Conservation (phyloP, 345 rosid genomes). For the Hypericum perforatum region DNA sequence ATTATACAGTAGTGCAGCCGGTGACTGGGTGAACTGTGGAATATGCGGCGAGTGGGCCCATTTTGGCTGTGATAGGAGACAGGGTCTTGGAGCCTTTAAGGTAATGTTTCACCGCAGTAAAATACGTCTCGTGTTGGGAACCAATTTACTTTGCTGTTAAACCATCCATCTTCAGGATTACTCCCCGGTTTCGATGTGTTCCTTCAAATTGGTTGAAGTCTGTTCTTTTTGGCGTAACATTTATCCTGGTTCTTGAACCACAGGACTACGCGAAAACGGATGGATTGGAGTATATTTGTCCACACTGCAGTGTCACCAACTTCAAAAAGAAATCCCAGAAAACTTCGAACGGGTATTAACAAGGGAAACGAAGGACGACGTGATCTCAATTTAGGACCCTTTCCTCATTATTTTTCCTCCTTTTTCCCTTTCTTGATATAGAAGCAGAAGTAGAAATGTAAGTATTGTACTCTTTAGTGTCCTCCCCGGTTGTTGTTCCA, state of each 20-base stretch:
- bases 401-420: not conserved
- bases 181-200: not conserved
- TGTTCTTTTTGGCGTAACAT: conserved; percentile 1
- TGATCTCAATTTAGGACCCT: conserved; percentile 1
- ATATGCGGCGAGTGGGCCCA: conserved; percentile 99
- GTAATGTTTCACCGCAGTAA: conserved; percentile 20
- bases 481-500: conserved; percentile 31
- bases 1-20: conserved; percentile 88
- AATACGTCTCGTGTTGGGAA: too few relatives aligned
- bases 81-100: conserved; percentile 98
- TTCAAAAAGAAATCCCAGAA: conserved; percentile 87
- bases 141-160: not conserved
- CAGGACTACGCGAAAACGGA: conserved; percentile 99
- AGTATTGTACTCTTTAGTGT: conserved; percentile 23
- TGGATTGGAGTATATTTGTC: conserved; percentile 93
- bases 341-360: conserved; percentile 52
- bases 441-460: conserved; percentile 33
- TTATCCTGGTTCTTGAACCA: conserved; percentile 6
- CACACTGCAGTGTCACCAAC: conserved; percentile 80
- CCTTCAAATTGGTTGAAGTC: not conserved
- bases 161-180: not conserved
- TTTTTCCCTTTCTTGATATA: conserved; percentile 5
- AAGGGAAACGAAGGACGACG: conserved; percentile 9
- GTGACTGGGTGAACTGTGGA: conserved; percentile 99
- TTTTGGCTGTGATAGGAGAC: conserved; percentile 96